Conservation (phyloP, 1,284 basidiomycete species). For the Coriolopsis trogii region DNA sequence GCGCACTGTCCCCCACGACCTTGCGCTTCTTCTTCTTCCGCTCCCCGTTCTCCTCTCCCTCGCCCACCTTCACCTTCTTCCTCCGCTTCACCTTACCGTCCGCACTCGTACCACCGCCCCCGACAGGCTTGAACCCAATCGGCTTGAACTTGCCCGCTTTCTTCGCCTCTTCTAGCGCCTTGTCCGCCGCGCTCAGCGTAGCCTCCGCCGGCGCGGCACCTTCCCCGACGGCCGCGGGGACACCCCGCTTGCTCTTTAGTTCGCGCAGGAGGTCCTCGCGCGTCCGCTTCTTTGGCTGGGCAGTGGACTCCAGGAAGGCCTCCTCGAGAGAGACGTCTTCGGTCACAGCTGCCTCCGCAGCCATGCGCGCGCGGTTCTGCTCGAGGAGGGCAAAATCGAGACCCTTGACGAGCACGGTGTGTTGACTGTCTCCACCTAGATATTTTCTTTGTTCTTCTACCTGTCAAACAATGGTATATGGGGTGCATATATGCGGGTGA, state of each 20-base stretch:
- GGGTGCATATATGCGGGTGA: neutral
- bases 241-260: constrained; percentile 64
- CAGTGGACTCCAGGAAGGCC: constrained; percentile 53
- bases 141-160: constrained; percentile 76
- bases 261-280: constrained; percentile 75
- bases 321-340: constrained; percentile 81
- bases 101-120: constrained; percentile 21
- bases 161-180: constrained; percentile 54
- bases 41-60: constrained; percentile 26
- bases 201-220: constrained; percentile 5
- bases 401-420: constrained; percentile 89
- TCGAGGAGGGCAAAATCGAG: constrained; percentile 87
- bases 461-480: constrained; percentile 37
- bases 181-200: constrained; percentile 21
- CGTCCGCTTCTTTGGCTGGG: constrained; percentile 61
- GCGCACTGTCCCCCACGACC: constrained; percentile 39
- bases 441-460: constrained; percentile 79
- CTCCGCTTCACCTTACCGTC: constrained; percentile 34
- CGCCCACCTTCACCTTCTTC: constrained; percentile 35
- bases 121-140: constrained; percentile 74
- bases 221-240: constrained; percentile 21
- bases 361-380: constrained; percentile 73
- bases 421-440: constrained; percentile 86
- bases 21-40: constrained; percentile 41
- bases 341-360: constrained; percentile 53